A percentile compares a stretch with the other conserved stretches of the same genome.
phyloP scores from a whole-genome alignment of 202 grass and related monocot species.

The Panicum virgatum region DNA sequence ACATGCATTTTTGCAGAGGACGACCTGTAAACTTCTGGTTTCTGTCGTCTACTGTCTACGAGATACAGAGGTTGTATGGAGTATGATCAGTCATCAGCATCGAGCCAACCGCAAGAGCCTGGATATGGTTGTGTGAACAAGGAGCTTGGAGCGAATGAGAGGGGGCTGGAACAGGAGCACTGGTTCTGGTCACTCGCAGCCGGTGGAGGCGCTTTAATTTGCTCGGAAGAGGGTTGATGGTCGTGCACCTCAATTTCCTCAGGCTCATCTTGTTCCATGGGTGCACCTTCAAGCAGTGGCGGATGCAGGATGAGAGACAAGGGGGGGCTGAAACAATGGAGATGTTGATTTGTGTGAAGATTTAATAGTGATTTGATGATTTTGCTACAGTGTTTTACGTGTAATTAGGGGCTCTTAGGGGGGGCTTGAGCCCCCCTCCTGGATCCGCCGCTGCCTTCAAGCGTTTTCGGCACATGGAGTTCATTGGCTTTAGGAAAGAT shows the following conservation, averaged over 20 bases:
- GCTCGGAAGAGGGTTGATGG: neutral
- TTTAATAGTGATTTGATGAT: no score
- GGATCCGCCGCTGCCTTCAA: no score
- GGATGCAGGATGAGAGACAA: no score
- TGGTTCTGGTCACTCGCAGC: neutral
- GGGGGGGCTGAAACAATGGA: no score
- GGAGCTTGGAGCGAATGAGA: conserved; percentile 33
- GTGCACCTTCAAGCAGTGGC: neutral
- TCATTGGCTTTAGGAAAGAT: conserved; percentile 53
- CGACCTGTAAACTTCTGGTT: neutral
- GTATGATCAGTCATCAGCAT: conserved; percentile 35
- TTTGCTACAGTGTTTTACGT: no score
- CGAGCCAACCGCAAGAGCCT: conserved; percentile 33
- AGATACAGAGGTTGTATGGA: neutral
- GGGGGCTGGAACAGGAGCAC: neutral
- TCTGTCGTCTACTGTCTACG: neutral
- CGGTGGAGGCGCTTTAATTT: neutral
- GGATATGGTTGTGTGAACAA: conserved; percentile 29
- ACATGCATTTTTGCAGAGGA: neutral
- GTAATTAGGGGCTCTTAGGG: no score
- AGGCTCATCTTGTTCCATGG: neutral
- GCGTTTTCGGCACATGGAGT: neutral
- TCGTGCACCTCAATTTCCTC: neutral
- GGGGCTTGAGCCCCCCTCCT: no score
- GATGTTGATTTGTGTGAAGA: no score